Evolutionary conservation across 768 basidiomycete genomes (phyloP), one percentile per base, ranked within the genome.

Genomic region (Infundibulicybe gibba): DNA sequence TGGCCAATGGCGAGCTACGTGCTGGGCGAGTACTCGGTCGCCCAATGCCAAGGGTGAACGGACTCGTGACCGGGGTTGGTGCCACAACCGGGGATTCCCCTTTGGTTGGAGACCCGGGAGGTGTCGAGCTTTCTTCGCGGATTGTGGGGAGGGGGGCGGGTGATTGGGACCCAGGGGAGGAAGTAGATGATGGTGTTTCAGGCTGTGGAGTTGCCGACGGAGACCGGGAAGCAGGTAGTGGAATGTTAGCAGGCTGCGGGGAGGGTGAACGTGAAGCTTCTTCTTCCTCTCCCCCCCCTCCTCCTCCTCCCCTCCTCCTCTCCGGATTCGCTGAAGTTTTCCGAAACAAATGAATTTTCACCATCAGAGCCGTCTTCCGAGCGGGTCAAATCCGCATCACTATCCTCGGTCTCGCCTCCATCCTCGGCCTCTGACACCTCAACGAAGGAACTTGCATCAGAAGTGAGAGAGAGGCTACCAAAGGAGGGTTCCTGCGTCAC

Each of bases 1-100:
- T 80, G 3, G 88, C 83, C 41, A 90, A 68, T 1, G 89, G 89
- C 3, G 89, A 90, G 53, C 89, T 90, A n/a, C 85, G 80, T 3
- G 73, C 63, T 0, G 87, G 87, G 6, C 83, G 77, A 6, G 85
- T 75, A 40, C 76, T 82, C 1, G 80, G 80, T 33, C 85, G 72
- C 15, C 81, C 79, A 14, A 76, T 59, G 17, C 74, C 73, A 30
- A 83, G 60, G 2, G n/a, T 19, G 17, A 38, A 38, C 21, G 66
- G 49, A 16, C 69, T 61, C 13, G 66, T 56, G 2, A 64, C 55
- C 12, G 64, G 49, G 31, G 65, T 51, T 6, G 60, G 19, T 5
- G 41, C 52, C 31, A 55, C 43, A 40, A 51, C 58, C 30, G 64
- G 55, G 10, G 68, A 46, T 55, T 53, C 16, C 32, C 71, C 67